A percentile compares a stretch with the other conserved stretches of the same genome.
Evolutionary conservation across 1,139 yeast genomes (phyloP).

Genomic region (Lodderomyces elongisporus): DNA sequence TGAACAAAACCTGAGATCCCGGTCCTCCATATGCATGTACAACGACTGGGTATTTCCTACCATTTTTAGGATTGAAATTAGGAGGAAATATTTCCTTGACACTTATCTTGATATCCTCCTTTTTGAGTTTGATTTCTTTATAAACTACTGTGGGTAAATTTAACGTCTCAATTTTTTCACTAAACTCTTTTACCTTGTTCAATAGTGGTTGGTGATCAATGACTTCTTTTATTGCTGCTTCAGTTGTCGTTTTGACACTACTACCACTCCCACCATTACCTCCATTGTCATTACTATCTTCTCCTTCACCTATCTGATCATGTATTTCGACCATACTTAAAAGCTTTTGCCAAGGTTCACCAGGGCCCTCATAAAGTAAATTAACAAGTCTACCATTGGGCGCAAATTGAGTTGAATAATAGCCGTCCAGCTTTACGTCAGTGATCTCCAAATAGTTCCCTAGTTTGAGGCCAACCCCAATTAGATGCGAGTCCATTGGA

Average conservation of each 20-base stretch:
- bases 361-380: slow-evolving; percentile 60
- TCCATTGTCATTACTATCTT: neutral
- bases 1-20: slow-evolving; percentile 69
- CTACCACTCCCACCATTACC: neutral
- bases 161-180: slow-evolving; percentile 21
- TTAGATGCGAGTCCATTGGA: slow-evolving; percentile 27
- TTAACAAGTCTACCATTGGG: slow-evolving; percentile 50
- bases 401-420: slow-evolving; percentile 42
- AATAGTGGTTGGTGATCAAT: slow-evolving; percentile 23
- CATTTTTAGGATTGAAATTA: slow-evolving; percentile 45
- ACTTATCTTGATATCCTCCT: slow-evolving; percentile 47
- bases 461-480: slow-evolving; percentile 21
- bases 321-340: slow-evolving; percentile 40
- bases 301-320: slow-evolving; percentile 14
- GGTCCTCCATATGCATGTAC: slow-evolving; percentile 95
- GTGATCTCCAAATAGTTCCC: slow-evolving; percentile 18
- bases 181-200: slow-evolving; percentile 25
- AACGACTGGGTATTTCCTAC: slow-evolving; percentile 64
- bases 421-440: slow-evolving; percentile 22
- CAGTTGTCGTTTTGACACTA: neutral
- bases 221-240: slow-evolving; percentile 10
- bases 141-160: slow-evolving; percentile 55
- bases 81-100: slow-evolving; percentile 75
- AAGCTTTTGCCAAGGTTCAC: slow-evolving; percentile 58
- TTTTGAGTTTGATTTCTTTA: slow-evolving; percentile 44